These are phyloP conservation scores for Coccomyxa subellipsoidea DNA, from an alignment of 163 green algal genomes.

Conservation along the genomic window DNA sequence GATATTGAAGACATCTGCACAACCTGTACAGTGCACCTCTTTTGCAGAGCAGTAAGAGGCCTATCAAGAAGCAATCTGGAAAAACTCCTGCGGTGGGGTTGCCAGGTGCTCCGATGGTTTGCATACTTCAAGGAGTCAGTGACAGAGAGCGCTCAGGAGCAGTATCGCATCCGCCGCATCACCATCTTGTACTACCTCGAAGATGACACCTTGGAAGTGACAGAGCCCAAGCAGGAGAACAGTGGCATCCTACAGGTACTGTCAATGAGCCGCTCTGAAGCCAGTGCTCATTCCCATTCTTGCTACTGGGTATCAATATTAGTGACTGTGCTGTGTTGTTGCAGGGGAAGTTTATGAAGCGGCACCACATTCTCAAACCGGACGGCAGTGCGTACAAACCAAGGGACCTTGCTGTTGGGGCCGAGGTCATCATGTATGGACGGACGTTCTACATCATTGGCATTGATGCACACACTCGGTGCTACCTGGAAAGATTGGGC, in stretches of 20 bases:
- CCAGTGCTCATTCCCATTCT: too few relatives aligned
- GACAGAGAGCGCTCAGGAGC: constrained; percentile 71
- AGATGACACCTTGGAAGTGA: constrained; percentile 84
- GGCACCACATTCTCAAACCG: constrained; percentile 64
- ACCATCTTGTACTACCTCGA: constrained; percentile 87
- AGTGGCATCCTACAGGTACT: constrained; percentile 81
- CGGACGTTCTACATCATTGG: constrained; percentile 72
- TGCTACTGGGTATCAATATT: not conserved
- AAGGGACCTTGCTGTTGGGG: constrained; percentile 68
- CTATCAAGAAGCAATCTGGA: not conserved
- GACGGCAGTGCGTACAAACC: constrained; percentile 28
- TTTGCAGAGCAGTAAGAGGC: not conserved
- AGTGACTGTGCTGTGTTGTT: not conserved
- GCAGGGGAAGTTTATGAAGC: constrained; percentile 78
- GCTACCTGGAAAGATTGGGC: constrained; percentile 39
- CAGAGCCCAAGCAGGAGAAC: constrained; percentile 86
- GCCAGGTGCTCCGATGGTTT: constrained; percentile 86
- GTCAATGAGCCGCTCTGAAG: not conserved
- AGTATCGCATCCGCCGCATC: constrained; percentile 75
- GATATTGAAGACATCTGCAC: too few relatives aligned
- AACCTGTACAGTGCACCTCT: not conserved
- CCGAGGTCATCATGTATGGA: constrained; percentile 69
- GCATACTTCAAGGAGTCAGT: constrained; percentile 87
- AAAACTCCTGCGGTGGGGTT: not conserved
- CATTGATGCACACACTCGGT: constrained; percentile 77